Percentiles rank a stretch among this genome's conserved stretches.
These are phyloP conservation scores for Stephania cephalantha DNA, from an alignment of 164 flowering plant genomes.

Conservation along the genomic window DNA sequence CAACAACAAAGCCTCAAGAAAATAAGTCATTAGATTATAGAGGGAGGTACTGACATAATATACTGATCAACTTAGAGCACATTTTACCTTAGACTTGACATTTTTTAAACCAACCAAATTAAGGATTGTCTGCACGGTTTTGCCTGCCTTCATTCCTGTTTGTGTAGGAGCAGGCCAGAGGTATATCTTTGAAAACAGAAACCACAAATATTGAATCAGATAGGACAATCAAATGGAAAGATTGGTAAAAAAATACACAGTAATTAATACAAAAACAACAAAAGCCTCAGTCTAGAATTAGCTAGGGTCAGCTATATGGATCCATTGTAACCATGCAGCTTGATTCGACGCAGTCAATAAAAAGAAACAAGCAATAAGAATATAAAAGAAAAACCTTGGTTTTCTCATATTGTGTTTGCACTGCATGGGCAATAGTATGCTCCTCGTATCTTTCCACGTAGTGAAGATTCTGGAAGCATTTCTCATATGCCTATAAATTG, in stretches of 20 bases:
- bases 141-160: constrained; percentile 85
- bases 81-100: constrained; percentile 80
- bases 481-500: constrained; percentile 71
- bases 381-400: constrained; percentile 55
- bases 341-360: neutral
- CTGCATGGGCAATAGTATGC: constrained; percentile 92
- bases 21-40: neutral
- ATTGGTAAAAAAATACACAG: too few relatives aligned
- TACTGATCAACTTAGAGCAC: neutral
- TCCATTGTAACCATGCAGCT: too few relatives aligned
- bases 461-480: constrained; percentile 92
- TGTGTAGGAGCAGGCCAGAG: constrained; percentile 85
- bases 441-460: constrained; percentile 77
- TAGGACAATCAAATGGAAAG: too few relatives aligned
- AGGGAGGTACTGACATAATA: neutral
- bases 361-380: neutral
- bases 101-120: constrained; percentile 82
- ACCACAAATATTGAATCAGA: neutral
- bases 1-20: too few relatives aligned
- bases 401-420: constrained; percentile 70
- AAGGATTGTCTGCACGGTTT: constrained; percentile 60
- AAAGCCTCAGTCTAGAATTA: too few relatives aligned
- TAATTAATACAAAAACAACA: neutral
- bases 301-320: too few relatives aligned
- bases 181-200: constrained; percentile 45